Base-by-base conservation (phyloP, 306 rosid species). In the Prunus dulcis region DNA sequence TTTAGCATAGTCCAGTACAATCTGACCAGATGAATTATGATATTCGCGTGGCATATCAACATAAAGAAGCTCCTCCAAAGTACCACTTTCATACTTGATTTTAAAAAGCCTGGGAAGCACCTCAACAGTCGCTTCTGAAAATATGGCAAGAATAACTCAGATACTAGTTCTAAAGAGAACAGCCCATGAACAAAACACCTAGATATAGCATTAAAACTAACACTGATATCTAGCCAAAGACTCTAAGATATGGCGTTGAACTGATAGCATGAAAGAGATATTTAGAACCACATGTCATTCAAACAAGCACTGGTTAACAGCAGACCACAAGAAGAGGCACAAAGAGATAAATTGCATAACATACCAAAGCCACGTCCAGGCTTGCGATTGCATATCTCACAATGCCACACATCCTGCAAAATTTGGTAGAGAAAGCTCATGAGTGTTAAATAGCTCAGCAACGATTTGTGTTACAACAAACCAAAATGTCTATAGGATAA, bases 41-140 rank as follows among this genome's bases (percentile, higher is more conserved):
- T 94, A 94, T 80, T 94, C 98, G 13, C 98, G 93, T 14, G 98
- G 98, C 98, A 94, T 94, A 88, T 94, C 98, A 84, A 94, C 85
- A 80, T 92, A 94, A 72, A 94, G 93, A 63, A 94, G 97, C 79
- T 94, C 98, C 88, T 94, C 98, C 87, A 94, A 79, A 65, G 98
- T 94, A 80, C 98, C 98, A 84, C 98, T 94, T 82, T 92, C 97
- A 71, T 94, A 94, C 93, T 94, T 94, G 76, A 94, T 92, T 84
- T 94, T 94, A 80, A 87, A 94, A 68, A 94, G 97, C 81, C 98
- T 85, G 46, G 98, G 98, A 88, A 94, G 98, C 82, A 94, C 98
- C 84, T 94, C 98, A 17, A 80, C 89, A 41, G 98, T 90, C 69
- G 98, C 98, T 85, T 94, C 98, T 94, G 95, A 72, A 82, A 87